Evolutionary conservation across 768 basidiomycete species (phyloP).

Genomic region (Flagelloscypha sp.): DNA sequence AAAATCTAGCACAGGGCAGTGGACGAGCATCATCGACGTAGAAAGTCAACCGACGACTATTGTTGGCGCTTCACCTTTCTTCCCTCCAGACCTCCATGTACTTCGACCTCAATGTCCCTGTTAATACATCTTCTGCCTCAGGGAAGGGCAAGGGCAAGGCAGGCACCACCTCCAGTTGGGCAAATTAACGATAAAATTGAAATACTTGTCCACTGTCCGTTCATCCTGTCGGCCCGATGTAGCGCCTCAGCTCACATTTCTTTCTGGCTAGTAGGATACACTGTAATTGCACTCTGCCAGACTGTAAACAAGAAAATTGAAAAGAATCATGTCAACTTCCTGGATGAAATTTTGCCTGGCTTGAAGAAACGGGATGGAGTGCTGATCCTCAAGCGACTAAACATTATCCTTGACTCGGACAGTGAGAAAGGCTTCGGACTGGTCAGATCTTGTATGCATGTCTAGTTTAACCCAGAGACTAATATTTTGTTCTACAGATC

Average conservation of each 20-base stretch:
- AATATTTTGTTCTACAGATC: slow-evolving; percentile 36
- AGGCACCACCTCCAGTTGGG: slow-evolving; percentile 41
- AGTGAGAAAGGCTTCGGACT: slow-evolving; percentile 83
- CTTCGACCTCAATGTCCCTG: slow-evolving; percentile 61
- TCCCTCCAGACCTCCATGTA: slow-evolving; percentile 51
- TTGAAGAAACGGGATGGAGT: slow-evolving; percentile 52
- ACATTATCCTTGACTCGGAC: slow-evolving; percentile 73
- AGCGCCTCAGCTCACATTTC: slow-evolving; percentile 8
- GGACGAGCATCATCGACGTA: too few relatives aligned
- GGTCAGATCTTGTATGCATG: slow-evolving; percentile 29
- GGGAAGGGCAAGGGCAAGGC: slow-evolving; percentile 59
- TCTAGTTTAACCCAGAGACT: neutral
- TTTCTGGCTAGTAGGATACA: slow-evolving; percentile 67
- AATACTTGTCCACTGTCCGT: slow-evolving; percentile 65
- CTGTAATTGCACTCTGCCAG: slow-evolving; percentile 71
- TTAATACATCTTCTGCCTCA: slow-evolving; percentile 28
- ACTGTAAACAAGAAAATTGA: slow-evolving; percentile 66
- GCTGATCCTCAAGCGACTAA: slow-evolving; percentile 66
- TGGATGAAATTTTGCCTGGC: slow-evolving; percentile 51
- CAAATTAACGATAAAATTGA: slow-evolving; percentile 59
- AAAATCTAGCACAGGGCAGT: slow-evolving; percentile 29
- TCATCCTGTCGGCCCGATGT: slow-evolving; percentile 2
- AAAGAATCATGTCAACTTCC: slow-evolving; percentile 57
- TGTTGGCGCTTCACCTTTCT: too few relatives aligned
- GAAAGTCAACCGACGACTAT: too few relatives aligned